Evolutionary conservation across 352 stramenopile genomes (phyloP).

Genomic region (Blastocystis sp.): DNA sequence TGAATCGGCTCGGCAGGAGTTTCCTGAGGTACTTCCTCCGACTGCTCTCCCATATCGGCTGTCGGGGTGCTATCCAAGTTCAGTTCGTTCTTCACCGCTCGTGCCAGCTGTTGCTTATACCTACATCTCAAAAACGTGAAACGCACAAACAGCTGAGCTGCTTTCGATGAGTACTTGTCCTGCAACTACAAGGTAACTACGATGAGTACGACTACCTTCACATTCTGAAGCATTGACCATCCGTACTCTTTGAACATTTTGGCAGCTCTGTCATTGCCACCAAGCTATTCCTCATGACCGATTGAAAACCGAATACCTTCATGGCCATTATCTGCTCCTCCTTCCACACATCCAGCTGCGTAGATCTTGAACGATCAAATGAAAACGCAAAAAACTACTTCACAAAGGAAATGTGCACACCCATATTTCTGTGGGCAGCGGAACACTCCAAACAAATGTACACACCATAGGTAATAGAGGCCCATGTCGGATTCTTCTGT

Average conservation of each 20-base stretch:
- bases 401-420: conserved; percentile 91
- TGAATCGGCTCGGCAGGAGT: not conserved
- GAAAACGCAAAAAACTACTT: conserved; percentile 10
- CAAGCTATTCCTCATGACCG: not conserved
- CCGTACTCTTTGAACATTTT: conserved; percentile 53
- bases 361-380: conserved; percentile 24
- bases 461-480: conserved; percentile 79
- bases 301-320: not conserved
- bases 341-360: conserved; percentile 51
- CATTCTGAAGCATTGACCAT: conserved; percentile 46
- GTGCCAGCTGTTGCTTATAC: conserved; percentile 35
- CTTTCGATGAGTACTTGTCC: conserved; percentile 49
- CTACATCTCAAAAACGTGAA: not conserved
- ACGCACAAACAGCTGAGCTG: conserved; percentile 4
- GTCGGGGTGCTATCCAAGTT: conserved; percentile 32
- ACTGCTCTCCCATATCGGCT: not conserved
- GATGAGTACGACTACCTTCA: not conserved
- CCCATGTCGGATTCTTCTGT: conserved; percentile 71
- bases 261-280: conserved; percentile 45
- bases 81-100: conserved; percentile 35
- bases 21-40: not conserved
- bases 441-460: conserved; percentile 91
- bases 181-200: conserved; percentile 4
- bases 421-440: conserved; percentile 81
- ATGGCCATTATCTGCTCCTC: conserved; percentile 52